phyloP scores from a whole-genome alignment of 345 rosid genomes.

The Rhizophora mangle region DNA sequence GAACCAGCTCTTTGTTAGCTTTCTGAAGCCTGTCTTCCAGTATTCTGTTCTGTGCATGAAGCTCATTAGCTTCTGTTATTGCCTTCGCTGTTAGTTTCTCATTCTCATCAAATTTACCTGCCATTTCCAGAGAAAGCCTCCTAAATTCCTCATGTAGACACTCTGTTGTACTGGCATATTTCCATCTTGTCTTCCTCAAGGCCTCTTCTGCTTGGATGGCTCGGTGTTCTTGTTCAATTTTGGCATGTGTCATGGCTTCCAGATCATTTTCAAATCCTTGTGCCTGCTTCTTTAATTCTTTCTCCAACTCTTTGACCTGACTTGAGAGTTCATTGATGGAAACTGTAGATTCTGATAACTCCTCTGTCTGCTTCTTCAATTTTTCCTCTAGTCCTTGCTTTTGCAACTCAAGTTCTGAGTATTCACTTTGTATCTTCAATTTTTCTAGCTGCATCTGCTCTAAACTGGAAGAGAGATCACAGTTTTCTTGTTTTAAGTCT shows the following conservation, averaged over 20 bases:
- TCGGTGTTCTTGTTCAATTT: slow-evolving; percentile 30
- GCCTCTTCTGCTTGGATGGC: slow-evolving; percentile 32
- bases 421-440: slow-evolving; percentile 11
- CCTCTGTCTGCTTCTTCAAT: slow-evolving; percentile 58
- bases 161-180: slow-evolving; percentile 31
- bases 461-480: slow-evolving; percentile 14
- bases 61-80: slow-evolving; percentile 20
- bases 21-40: slow-evolving; percentile 25
- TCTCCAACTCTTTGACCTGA: slow-evolving; percentile 26
- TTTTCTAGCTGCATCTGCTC: slow-evolving; percentile 16
- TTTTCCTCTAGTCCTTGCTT: slow-evolving; percentile 59
- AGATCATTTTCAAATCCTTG: slow-evolving; percentile 22
- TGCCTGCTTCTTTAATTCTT: slow-evolving; percentile 29
- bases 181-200: slow-evolving; percentile 35
- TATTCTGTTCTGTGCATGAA: slow-evolving; percentile 13
- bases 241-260: slow-evolving; percentile 22
- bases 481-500: slow-evolving; percentile 23
- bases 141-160: slow-evolving; percentile 28
- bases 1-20: slow-evolving; percentile 21
- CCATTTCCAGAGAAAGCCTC: slow-evolving; percentile 32
- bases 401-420: slow-evolving; percentile 48
- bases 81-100: slow-evolving; percentile 21
- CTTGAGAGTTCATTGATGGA: slow-evolving; percentile 27
- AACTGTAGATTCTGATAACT: slow-evolving; percentile 60
- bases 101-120: slow-evolving; percentile 28